Conservation (phyloP, 805 yeast species). For the Schwanniomyces yamadae region DNA sequence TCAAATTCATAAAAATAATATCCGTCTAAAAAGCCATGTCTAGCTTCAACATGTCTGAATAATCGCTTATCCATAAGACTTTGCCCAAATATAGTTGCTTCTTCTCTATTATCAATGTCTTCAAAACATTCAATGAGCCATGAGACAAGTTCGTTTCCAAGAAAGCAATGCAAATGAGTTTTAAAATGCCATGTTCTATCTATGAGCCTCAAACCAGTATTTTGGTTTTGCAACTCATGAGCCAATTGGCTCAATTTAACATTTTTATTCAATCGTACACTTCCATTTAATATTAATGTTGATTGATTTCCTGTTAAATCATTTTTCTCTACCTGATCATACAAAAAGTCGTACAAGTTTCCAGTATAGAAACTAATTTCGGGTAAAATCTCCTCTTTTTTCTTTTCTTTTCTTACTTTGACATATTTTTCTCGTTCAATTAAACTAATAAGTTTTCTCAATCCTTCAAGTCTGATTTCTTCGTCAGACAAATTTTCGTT, state of each 20-base stretch:
- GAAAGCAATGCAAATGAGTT: slow-evolving; percentile 69
- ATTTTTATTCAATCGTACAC: slow-evolving; percentile 45
- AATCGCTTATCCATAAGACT: slow-evolving; percentile 67
- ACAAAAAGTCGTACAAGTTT: slow-evolving; percentile 64
- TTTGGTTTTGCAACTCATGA: slow-evolving; percentile 60
- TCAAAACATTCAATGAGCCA: slow-evolving; percentile 81
- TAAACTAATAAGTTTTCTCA: slow-evolving; percentile 61
- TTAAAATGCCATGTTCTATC: slow-evolving; percentile 93
- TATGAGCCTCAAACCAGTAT: slow-evolving; percentile 61
- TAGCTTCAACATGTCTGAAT: slow-evolving; percentile 75
- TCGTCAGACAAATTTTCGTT: slow-evolving; percentile 73
- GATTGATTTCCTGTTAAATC: slow-evolving; percentile 38
- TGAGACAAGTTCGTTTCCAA: slow-evolving; percentile 81
- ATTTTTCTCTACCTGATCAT: slow-evolving; percentile 43
- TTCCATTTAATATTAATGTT: slow-evolving; percentile 31
- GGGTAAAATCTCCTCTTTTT: slow-evolving; percentile 54
- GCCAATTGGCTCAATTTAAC: slow-evolving; percentile 57
- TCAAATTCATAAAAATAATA: slow-evolving; percentile 81
- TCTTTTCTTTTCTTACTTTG: slow-evolving; percentile 23
- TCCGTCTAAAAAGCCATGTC: slow-evolving; percentile 88
- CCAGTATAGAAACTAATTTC: slow-evolving; percentile 89
- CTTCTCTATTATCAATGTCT: slow-evolving; percentile 79
- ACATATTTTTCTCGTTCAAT: slow-evolving; percentile 58
- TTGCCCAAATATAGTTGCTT: slow-evolving; percentile 81
- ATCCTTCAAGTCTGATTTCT: slow-evolving; percentile 90